Conservation (phyloP, 2,329 filamentous ascomycete species). For the Gliomastix tumulicola region DNA sequence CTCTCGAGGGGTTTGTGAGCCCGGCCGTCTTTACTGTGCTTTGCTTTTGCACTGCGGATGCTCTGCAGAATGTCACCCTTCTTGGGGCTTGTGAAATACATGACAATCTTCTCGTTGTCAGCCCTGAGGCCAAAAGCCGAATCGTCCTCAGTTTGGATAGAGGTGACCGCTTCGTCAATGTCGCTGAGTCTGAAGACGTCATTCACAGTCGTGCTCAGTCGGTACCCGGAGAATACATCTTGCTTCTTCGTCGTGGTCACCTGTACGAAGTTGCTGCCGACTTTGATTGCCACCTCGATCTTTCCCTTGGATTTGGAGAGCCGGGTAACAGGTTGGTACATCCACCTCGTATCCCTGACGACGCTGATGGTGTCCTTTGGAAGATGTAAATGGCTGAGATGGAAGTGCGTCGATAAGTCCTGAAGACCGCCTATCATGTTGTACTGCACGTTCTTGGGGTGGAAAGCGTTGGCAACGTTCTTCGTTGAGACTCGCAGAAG, state of each 20-base stretch:
- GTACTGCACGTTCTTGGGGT: constrained; percentile 59
- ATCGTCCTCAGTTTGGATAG: constrained; percentile 59
- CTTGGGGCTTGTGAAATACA: constrained; percentile 64
- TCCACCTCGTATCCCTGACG: constrained; percentile 57
- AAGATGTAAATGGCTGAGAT: constrained; percentile 57
- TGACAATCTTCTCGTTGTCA: constrained; percentile 63
- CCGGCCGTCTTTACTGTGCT: constrained; percentile 56
- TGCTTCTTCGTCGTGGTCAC: constrained; percentile 63
- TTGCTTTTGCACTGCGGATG: constrained; percentile 56
- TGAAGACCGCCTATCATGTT: constrained; percentile 58
- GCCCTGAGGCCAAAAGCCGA: constrained; percentile 60
- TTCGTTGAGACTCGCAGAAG: constrained; percentile 55
- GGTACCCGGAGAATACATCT: constrained; percentile 56
- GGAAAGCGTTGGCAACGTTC: constrained; percentile 53
- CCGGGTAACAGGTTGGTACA: constrained; percentile 58
- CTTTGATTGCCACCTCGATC: constrained; percentile 61
- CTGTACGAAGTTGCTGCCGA: constrained; percentile 64
- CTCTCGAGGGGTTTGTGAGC: constrained; percentile 56
- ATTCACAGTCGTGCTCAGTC: constrained; percentile 58
- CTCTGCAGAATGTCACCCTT: constrained; percentile 57
- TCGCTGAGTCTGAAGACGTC: constrained; percentile 64
- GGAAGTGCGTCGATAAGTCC: constrained; percentile 60
- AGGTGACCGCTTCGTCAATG: constrained; percentile 59
- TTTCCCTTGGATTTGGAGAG: constrained; percentile 65
- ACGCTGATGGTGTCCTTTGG: constrained; percentile 66